phyloP scores from a whole-genome alignment of 306 rosid species.

The Spatholobus suberectus region DNA sequence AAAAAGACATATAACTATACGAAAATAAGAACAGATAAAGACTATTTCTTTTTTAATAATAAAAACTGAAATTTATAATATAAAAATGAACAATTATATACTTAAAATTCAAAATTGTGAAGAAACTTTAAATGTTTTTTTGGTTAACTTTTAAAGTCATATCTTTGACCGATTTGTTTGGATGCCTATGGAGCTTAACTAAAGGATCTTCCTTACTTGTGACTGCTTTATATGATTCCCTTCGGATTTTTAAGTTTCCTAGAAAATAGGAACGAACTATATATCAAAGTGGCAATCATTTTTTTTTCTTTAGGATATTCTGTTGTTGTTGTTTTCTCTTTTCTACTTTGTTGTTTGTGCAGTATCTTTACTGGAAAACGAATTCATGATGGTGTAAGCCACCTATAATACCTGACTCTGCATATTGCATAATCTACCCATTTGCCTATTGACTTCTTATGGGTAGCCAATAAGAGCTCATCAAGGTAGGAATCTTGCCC shows the following conservation, averaged over 20 bases:
- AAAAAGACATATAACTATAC: no score
- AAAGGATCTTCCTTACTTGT: background rate
- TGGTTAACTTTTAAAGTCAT: background rate
- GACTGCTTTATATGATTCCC: background rate
- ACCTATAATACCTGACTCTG: background rate
- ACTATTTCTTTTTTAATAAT: background rate
- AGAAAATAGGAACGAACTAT: background rate
- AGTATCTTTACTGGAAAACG: background rate
- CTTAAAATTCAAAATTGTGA: background rate
- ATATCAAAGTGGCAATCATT: background rate
- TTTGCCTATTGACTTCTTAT: no score
- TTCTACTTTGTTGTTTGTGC: background rate
- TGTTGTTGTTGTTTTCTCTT: background rate
- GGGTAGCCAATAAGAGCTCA: no score
- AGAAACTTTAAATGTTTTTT: background rate
- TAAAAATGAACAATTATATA: background rate
- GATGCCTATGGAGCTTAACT: background rate
- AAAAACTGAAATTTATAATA: background rate
- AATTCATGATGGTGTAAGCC: slow-evolving; percentile 7
- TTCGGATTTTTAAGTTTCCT: background rate
- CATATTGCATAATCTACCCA: background rate
- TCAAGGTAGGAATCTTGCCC: no score
- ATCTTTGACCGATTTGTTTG: background rate
- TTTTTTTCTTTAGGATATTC: background rate
- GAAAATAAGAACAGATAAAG: background rate